Conservation (phyloP, 176 grass and related monocot genomes). For the Aechmea fasciata region DNA sequence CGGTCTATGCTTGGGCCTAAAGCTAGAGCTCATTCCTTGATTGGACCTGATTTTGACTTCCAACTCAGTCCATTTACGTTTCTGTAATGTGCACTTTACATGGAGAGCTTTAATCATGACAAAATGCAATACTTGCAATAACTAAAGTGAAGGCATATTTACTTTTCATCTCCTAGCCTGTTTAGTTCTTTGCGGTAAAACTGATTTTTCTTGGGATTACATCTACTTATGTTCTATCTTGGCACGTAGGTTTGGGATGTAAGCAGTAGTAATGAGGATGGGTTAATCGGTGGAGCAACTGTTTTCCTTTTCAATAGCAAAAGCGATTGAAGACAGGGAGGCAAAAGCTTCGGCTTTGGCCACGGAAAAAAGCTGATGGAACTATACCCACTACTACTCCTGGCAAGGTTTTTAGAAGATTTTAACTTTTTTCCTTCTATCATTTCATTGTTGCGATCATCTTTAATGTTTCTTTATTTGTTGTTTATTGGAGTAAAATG, state of each 20-base stretch:
- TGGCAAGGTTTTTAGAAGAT: conserved; percentile 47
- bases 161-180: no score
- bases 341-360: conserved; percentile 74
- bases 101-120: no score
- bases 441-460: neutral
- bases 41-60: no score
- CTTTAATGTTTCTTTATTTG: neutral
- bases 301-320: conserved; percentile 94
- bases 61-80: no score
- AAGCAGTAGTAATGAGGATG: conserved; percentile 38
- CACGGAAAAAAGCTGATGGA: conserved; percentile 74
- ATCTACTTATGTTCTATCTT: neutral
- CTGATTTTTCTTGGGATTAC: neutral
- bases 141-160: no score
- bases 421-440: neutral
- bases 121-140: no score
- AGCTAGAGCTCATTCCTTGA: no score
- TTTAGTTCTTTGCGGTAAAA: neutral
- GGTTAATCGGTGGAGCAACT: conserved; percentile 59
- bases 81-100: no score
- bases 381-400: conserved; percentile 73
- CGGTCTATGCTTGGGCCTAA: no score
- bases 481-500: no score
- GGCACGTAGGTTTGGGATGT: conserved; percentile 67
- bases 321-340: conserved; percentile 77